Evolutionary conservation across 768 basidiomycete species (phyloP), one percentile per base, ranked within the genome.

Genomic region (Cystobasidium ongulense): DNA sequence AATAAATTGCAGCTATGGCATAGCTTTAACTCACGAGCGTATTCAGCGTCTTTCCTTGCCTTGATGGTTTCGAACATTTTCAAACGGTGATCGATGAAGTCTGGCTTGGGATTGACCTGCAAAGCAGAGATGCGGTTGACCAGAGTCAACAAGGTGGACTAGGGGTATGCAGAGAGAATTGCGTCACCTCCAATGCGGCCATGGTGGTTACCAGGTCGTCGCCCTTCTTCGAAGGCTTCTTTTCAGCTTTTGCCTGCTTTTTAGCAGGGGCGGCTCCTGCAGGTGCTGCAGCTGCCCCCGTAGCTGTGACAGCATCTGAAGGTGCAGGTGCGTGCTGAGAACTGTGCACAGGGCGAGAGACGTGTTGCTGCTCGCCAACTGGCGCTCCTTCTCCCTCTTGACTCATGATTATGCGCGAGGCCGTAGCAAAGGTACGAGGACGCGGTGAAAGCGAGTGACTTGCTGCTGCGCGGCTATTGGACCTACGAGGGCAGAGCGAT

Each of bases 21-120:
- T n/a, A 77, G 78, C 63, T 23, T n/a, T 5, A 27, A 80, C 85
- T 68, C 54, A 92, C 94, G 85, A 81, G 89, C 88, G 5, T 92
- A 85, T 79, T 87, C 89, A 63, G 87, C 87, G 79, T 90, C 89
- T 78, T 93, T 86, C 81, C 95, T 89, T 18, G 84, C 86, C 81
- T 92, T 92, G 75, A 94, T 84, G 79, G 89, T 83, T 43, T 95
- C 89, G 78, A 93, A 98, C 78, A 97, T 87, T 79, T 88, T 87
- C 82, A 97, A 86, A 61, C 95, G 88, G 81, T 90, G 89, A 77
- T 89, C 89, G 82, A 98, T 89, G 84, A 88, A 98, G 70, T 85
- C 88, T 17, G 95, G 92, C 4, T 84, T 85, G 21, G 94, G 94
- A 83, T 88, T 85, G 68, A 93, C 83, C 91, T 93, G 64, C 10